Base-by-base conservation (phyloP, 2,329 filamentous ascomycete species). In the Trichophyton verrucosum region DNA sequence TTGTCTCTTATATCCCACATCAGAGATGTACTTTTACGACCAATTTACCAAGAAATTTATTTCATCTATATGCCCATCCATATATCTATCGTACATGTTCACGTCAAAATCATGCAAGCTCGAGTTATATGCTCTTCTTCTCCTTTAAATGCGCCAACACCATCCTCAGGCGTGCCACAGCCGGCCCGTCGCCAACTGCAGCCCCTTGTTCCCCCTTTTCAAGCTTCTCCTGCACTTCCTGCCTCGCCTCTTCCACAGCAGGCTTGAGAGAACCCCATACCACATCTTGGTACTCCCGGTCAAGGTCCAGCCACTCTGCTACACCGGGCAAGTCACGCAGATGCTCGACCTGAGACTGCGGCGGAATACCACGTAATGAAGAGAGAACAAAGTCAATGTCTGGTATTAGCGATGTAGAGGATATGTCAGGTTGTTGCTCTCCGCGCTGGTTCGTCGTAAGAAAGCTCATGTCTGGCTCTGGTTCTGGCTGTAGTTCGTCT, bases 341-440 rank as follows among this genome's bases (percentile, higher is more conserved):
- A 30, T 40, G 33, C 11, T 55, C 17, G n/a, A 17, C 36, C 33
- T 60, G 57, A 7, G 20, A 30, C 27, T 58, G 42, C 7, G 47
- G 13, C 11, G 44, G 20, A 38, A 44, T 36, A 17, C 17, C 17
- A 15, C 51, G 58, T 3, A 62, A 46, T 5, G 57, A 57, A 36
- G 61, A 17, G 30, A 66, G 64, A 3, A 66, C 56, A 38, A 62
- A 62, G 15, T 63, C 57, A 20, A 66, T 61, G 36, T 62, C 64
- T 2, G 65, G 65, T n/a, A 56, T 36, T 42, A 58, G 56, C 15
- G 57, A 44, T 7, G 40, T 60, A 36, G 56, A n/a, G 64, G 65
- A 30, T 64, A 58, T 70, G 3, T 67, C 15, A 73, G 72, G 0
- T 38, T 38, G 58, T 60, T 0, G 63, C 15, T 8, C 3, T 55